A percentile compares a stretch with the other conserved stretches of the same genome.
These are phyloP conservation scores for Dimargaris cristalligena DNA, from an alignment of 192 early-diverging fungal genomes.

Conservation along the genomic window DNA sequence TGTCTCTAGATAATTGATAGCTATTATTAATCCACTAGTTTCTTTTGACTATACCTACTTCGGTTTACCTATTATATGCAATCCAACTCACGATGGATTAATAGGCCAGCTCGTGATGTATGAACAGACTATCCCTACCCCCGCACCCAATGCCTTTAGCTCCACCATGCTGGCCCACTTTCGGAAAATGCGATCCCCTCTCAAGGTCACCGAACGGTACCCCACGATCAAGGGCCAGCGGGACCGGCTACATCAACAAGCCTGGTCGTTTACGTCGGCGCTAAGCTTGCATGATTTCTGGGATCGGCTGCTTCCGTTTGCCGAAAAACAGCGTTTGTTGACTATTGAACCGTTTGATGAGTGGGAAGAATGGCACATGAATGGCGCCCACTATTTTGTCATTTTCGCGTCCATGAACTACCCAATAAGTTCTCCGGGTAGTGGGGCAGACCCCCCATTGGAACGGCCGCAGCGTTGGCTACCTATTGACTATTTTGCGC, in stretches of 20 bases:
- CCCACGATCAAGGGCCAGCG: not conserved
- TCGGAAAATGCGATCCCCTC: constrained; percentile 7
- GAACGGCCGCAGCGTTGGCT: not conserved
- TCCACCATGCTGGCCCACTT: constrained; percentile 9
- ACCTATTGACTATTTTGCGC: not conserved
- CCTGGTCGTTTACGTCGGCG: not conserved
- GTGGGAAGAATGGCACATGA: constrained; percentile 11
- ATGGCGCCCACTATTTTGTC: constrained; percentile 2
- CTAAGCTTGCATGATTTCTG: not conserved
- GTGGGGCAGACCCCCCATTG: not conserved
- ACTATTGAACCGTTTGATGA: constrained; percentile 9
- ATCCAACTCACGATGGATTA: too few species aligned
- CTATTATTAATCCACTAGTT: too few species aligned
- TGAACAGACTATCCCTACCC: constrained; percentile 9
- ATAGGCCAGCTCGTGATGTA: constrained; percentile 1
- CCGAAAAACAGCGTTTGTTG: not conserved
- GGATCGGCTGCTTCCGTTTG: not conserved
- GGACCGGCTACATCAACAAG: not conserved
- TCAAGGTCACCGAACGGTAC: not conserved
- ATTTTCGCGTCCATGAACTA: not conserved
- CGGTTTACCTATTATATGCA: too few species aligned
- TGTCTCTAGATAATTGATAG: too few species aligned
- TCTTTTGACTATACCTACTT: too few species aligned
- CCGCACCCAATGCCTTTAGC: constrained; percentile 3
- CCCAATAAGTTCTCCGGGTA: not conserved